phyloP scores from a whole-genome alignment of 805 yeast genomes.

The Sporopachydermia lactativora region DNA sequence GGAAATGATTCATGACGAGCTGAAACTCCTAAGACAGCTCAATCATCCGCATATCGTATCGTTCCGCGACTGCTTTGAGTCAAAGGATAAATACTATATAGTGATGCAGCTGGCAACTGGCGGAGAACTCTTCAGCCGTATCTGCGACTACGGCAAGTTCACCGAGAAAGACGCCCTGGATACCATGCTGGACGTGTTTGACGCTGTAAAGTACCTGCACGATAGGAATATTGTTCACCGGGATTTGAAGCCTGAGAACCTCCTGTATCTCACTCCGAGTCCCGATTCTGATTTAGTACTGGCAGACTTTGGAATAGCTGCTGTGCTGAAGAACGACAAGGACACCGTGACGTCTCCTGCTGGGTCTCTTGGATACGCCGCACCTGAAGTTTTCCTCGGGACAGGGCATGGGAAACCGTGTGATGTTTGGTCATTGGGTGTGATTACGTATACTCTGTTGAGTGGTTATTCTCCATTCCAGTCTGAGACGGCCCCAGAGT shows the following conservation, averaged over 20 bases:
- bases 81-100: conserved; percentile 80
- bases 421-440: conserved; percentile 94
- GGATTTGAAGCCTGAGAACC: conserved; percentile 89
- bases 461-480: conserved; percentile 91
- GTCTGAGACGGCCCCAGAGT: conserved; percentile 70
- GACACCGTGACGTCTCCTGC: conserved; percentile 61
- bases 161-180: conserved; percentile 80
- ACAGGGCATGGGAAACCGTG: conserved; percentile 91
- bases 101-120: conserved; percentile 94
- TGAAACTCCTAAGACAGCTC: conserved; percentile 50
- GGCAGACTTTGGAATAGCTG: conserved; percentile 96
- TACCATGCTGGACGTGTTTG: conserved; percentile 58
- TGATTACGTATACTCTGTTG: conserved; percentile 75
- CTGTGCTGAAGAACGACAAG: conserved; percentile 38
- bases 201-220: conserved; percentile 74
- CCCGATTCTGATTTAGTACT: conserved; percentile 62
- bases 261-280: conserved; percentile 52
- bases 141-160: conserved; percentile 65
- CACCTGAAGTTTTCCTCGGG: conserved; percentile 79
- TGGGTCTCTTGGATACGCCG: conserved; percentile 93
- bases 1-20: conserved; percentile 65
- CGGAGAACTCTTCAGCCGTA: conserved; percentile 87
- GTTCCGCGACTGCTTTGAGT: conserved; percentile 86
- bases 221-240: conserved; percentile 72
- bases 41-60: conserved; percentile 81